phyloP scores from a whole-genome alignment of 2,329 filamentous ascomycete genomes.

The Talaromyces pinophilus region DNA sequence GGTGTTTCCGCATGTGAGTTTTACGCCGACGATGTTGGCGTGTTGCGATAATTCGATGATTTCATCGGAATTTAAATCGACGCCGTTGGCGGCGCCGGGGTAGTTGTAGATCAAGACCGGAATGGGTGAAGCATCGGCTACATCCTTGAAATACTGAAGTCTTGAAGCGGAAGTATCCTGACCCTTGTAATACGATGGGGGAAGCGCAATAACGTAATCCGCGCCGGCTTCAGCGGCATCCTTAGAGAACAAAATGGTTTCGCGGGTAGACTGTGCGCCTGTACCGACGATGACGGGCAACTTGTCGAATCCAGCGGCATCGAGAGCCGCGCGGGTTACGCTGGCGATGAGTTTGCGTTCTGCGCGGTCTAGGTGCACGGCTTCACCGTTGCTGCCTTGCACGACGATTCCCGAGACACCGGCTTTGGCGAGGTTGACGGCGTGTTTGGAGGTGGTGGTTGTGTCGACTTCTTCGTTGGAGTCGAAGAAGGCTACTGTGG shows the following conservation, averaged over 20 bases:
- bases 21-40: conserved; percentile 68
- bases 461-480: conserved; percentile 64
- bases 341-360: conserved; percentile 70
- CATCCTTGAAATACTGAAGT: conserved; percentile 65
- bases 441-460: conserved; percentile 58
- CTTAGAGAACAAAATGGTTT: conserved; percentile 68
- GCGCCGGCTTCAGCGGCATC: conserved; percentile 70
- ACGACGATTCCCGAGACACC: conserved; percentile 74
- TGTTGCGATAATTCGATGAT: conserved; percentile 60
- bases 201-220: conserved; percentile 74
- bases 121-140: conserved; percentile 61
- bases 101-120: conserved; percentile 74
- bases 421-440: conserved; percentile 68
- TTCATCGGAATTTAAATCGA: conserved; percentile 68
- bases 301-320: conserved; percentile 63
- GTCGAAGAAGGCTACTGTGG: conserved; percentile 73
- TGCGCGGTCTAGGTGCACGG: conserved; percentile 71
- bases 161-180: conserved; percentile 64
- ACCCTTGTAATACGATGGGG: conserved; percentile 72
- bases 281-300: conserved; percentile 76
- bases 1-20: conserved; percentile 73
- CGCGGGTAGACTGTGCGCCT: conserved; percentile 70
- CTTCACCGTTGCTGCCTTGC: conserved; percentile 81
- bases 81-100: conserved; percentile 65
- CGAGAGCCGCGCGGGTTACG: conserved; percentile 69